Evolutionary conservation across 306 rosid genomes (phyloP).

Genomic region (Benincasa hispida): DNA sequence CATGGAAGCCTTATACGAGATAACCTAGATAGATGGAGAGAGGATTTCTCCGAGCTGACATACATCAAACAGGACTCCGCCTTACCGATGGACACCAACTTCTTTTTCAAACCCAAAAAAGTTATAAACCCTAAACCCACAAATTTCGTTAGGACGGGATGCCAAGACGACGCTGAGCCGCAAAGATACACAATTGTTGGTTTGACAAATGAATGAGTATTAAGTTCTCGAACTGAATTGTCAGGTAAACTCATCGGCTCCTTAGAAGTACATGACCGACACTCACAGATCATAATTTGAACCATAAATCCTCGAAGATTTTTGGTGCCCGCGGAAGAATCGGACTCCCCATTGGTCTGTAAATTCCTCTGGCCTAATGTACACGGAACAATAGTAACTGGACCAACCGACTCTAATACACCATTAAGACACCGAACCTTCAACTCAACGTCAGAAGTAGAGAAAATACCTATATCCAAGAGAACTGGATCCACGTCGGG

Average conservation of each 20-base stretch:
- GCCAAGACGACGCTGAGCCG: constrained; percentile 56
- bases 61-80: constrained; percentile 53
- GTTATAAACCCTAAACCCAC: constrained; percentile 24
- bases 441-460: background rate
- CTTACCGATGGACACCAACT: constrained; percentile 35
- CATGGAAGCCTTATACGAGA: constrained; percentile 14
- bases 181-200: constrained; percentile 39
- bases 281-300: constrained; percentile 43
- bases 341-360: background rate
- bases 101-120: constrained; percentile 57
- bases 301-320: constrained; percentile 45
- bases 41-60: constrained; percentile 42
- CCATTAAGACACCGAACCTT: constrained; percentile 38
- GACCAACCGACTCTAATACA: constrained; percentile 40
- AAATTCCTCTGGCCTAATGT: constrained; percentile 14
- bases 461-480: constrained; percentile 7
- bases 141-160: constrained; percentile 51
- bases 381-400: constrained; percentile 42
- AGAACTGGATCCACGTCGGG: constrained; percentile 17
- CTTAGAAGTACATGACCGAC: constrained; percentile 39
- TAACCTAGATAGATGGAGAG: constrained; percentile 26
- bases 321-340: constrained; percentile 17
- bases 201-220: constrained; percentile 40
- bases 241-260: constrained; percentile 9
- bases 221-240: constrained; percentile 14